Conservation (phyloP, 2,329 filamentous ascomycete genomes). For the Nectriaceae sp. region DNA sequence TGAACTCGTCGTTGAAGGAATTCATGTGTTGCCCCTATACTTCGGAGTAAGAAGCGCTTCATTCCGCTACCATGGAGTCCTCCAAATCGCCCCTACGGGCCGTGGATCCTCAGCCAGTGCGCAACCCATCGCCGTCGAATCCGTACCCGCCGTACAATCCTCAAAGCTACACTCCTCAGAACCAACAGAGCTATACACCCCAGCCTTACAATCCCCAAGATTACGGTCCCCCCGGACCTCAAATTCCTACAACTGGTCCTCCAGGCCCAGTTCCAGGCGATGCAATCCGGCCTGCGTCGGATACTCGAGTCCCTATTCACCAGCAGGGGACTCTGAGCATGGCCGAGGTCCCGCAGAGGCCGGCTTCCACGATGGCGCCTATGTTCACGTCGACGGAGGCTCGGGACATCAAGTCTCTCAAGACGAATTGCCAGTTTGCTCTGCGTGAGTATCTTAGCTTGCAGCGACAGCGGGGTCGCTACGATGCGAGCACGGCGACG, state of each 20-base stretch:
- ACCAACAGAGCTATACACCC: not conserved
- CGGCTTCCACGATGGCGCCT: slow-evolving; percentile 17
- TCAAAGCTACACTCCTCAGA: slow-evolving; percentile 14
- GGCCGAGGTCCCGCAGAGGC: slow-evolving; percentile 5
- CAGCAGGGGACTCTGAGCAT: slow-evolving; percentile 19
- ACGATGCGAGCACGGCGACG: slow-evolving; percentile 31
- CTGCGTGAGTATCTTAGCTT: slow-evolving; percentile 39
- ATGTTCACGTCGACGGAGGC: slow-evolving; percentile 20
- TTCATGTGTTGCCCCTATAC: no score
- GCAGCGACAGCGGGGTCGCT: slow-evolving; percentile 31
- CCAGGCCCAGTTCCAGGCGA: slow-evolving; percentile 16
- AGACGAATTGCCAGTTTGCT: slow-evolving; percentile 37
- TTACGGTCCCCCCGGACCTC: slow-evolving; percentile 16
- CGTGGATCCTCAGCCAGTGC: slow-evolving; percentile 30
- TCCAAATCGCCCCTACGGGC: slow-evolving; percentile 19
- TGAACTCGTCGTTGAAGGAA: no score
- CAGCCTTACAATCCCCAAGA: slow-evolving; percentile 4
- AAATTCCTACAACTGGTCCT: slow-evolving; percentile 1
- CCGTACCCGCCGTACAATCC: slow-evolving; percentile 19
- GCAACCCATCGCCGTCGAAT: slow-evolving; percentile 24
- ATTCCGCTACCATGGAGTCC: slow-evolving; percentile 7
- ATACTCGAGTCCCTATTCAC: slow-evolving; percentile 21
- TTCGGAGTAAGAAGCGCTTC: no score
- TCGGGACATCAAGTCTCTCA: slow-evolving; percentile 34
- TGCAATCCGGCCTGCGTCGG: slow-evolving; percentile 24